Evolutionary conservation across 2,329 filamentous ascomycete species (phyloP).

Genomic region (Neonectria faginata): DNA sequence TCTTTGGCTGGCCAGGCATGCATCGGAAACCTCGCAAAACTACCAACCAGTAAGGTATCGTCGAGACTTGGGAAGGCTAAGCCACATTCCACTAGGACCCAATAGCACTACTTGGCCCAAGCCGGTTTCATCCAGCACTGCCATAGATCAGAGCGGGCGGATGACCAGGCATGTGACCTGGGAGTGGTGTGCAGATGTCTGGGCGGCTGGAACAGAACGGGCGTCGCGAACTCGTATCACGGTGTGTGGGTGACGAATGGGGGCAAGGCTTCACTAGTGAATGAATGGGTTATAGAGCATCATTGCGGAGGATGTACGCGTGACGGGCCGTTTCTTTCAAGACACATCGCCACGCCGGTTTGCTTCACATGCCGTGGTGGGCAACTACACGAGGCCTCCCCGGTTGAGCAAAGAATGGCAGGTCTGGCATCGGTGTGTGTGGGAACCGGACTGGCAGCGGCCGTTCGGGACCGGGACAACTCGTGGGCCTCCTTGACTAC

Average conservation of each 20-base stretch:
- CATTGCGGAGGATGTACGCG: constrained; percentile 29
- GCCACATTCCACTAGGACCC: constrained; percentile 25
- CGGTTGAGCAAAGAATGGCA: background rate
- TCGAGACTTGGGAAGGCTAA: constrained; percentile 7
- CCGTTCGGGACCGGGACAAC: constrained; percentile 16
- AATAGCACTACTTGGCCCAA: constrained; percentile 25
- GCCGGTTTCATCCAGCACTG: constrained; percentile 18
- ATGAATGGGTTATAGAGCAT: constrained; percentile 25
- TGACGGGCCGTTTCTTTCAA: constrained; percentile 38
- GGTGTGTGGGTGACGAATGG: constrained; percentile 36
- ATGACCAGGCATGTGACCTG: constrained; percentile 38
- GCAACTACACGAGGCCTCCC: constrained; percentile 20
- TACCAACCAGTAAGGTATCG: constrained; percentile 20
- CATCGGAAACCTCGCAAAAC: constrained; percentile 34
- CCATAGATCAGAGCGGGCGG: constrained; percentile 25
- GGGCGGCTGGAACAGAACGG: constrained; percentile 30
- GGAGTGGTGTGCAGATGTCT: constrained; percentile 35
- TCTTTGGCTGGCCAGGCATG: constrained; percentile 18
- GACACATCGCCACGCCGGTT: constrained; percentile 27
- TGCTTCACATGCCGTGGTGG: constrained; percentile 26
- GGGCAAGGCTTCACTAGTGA: constrained; percentile 29
- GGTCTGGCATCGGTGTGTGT: constrained; percentile 2
- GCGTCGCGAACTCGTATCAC: constrained; percentile 39
- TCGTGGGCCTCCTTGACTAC: constrained; percentile 13
- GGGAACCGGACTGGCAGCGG: background rate